Evolutionary conservation across 208 protist species (phyloP), one percentile per base, ranked within the genome.

Genomic region (Phytomonas sp.): DNA sequence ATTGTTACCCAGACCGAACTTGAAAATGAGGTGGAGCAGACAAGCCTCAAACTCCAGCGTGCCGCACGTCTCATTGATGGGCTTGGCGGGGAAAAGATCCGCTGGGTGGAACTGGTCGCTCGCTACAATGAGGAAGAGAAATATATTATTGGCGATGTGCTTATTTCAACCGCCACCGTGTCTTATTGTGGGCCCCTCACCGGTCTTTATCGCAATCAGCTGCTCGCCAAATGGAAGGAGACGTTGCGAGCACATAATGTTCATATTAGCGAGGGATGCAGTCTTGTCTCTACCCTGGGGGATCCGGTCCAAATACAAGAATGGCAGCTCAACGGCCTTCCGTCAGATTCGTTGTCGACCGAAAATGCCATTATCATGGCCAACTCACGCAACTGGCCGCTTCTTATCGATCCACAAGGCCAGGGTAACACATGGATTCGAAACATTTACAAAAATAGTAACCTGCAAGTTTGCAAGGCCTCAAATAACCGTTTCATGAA

Each of bases 361-460:
- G 97, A 99, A 78, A 99, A 99, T 77, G 98, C 88, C 60, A 97
- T 99, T 72, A 98, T 99, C 68, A 79, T 99, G 36, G 74, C 84
- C 40, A 95, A 95, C 66, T 87, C 96, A 4, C 74, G 88, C 13
- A 93, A 95, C 60, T 99, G 98, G 97, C 97, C 98, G 56, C 84
- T 99, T 65, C 89, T 99, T 67, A 99, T 99, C 68, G 98, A 99
- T 77, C 98, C 98, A 26, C 97, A 99, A 79, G 96, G 96, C 9
- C 97, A 99, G 82, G 98, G 97, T 0, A 98, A 98, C 81, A 80
- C 86, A 67, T 99, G 98, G 97, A 97, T 99, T 73, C 95, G 97
- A 56, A 97, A 97, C 73, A 90, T 98, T 51, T 96, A 99, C 75
- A 79, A 81, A 34, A 77, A 95, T 65, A 88, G 95, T 77, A 95